Base-by-base conservation (phyloP, 1,139 yeast species). In the Kodamaea ohmeri region DNA sequence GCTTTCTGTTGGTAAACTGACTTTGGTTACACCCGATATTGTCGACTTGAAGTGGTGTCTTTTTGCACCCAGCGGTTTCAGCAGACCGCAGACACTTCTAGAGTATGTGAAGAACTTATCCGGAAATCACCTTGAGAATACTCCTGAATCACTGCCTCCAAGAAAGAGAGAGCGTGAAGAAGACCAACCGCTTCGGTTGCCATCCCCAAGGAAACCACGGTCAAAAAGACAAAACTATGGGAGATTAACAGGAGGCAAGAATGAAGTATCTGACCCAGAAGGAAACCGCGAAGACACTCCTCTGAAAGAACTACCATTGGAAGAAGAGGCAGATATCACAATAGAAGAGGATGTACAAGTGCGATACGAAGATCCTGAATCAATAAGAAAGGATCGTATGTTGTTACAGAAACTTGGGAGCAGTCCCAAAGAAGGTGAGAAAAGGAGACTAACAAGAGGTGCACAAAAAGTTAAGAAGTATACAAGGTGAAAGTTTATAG, bases 41-140 rank as follows among this genome's bases (percentile, higher is more conserved):
- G 49, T 64, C 24, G 73, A 77, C 45, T 53, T 62, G 13, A 48
- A 56, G 29, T 77, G 83, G 82, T 76, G 83, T 48, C 55, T 78
- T 3, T 76, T 62, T 54, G 77, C 77, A 6, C 78, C 78, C 4
- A 53, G 46, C 27, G 37, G 47, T 14, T 44, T 38, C 21, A 36
- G 39, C 13, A 44, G 58, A 15, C 63, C 68, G 0, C 55, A 52
- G 28, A 58, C 67, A 9, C 52, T 67, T 32, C 42, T 67, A 44
- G 71, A 66, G 33, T 66, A 61, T 38, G 60, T 62, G 15, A 55
- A 58, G 28, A 53, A 44, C 30, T 35, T 49, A 35, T 42, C 41
- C 25, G 43, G 39, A 18, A 36, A 37, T 21, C 42, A 42, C 19
- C 19, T 36, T 27, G 36, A 38, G 11, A 19, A 24, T 3, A 15